Evolutionary conservation across 805 yeast species (phyloP), one percentile per base, ranked within the genome.

Genomic region (Brettanomyces nanus): DNA sequence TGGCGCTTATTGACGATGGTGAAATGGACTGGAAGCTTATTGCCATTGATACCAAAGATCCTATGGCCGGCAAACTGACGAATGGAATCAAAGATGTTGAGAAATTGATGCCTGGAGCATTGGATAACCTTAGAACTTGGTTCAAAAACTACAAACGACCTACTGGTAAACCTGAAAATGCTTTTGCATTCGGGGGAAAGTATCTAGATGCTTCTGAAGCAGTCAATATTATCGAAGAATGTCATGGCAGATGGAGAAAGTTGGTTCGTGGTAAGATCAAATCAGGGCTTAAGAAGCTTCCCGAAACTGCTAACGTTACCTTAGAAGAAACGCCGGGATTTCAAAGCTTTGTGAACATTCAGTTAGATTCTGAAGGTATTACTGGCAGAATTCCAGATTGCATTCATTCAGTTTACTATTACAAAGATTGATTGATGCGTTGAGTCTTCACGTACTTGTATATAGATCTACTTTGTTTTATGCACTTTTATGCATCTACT

Each of bases 21-120:
- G 98, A 92, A 66, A 73, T 95, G 41, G 98, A 90, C 66, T 90
- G 97, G 97, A 85, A 85, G 62, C 68, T 85, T 23, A 73, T 85
- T 41, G 85, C 72, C 15, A 80, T 85, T 40, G 80, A 80, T 52
- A 63, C 68, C 22, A 63, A 69, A 37, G 94, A 85, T 56, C 80
- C 84, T 33, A 54, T 80, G 53, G 79, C 85, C 19, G 41, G 65
- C 5, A 65, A 73, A 46, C 56, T 85, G 40, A 15, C n/a, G 14
- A 66, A 78, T 51, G 77, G 72, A 54, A 68, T 85, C 33, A 65
- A 67, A 43, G 95, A 85, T 59, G 85, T 85, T 21, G 77, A 78
- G 42, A 58, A 59, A 19, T 64, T 69, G 45, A 69, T 81, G 65
- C 94, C 95, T 27, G 81, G 81, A n/a, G 63, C 84, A 36, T 63